These are phyloP conservation scores for Zizania palustris DNA, from an alignment of 202 grass and related monocot species.

Conservation along the genomic window DNA sequence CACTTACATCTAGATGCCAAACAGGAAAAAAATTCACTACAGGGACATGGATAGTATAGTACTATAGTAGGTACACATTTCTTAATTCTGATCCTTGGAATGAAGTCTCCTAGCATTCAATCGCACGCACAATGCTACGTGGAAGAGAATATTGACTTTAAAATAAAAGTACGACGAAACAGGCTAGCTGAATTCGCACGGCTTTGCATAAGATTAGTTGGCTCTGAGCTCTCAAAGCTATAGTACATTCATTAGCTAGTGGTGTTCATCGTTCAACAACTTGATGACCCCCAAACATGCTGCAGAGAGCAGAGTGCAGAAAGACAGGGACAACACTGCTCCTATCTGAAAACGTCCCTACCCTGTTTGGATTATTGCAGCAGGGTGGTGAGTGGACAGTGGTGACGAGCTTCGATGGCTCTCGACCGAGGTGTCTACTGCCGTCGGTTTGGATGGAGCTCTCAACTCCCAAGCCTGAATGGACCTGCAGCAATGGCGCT, in stretches of 20 bases:
- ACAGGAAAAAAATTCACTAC: slow-evolving; percentile 2
- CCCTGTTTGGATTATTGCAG: neutral
- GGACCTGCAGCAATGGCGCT: slow-evolving; percentile 1
- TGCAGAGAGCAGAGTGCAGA: too few relatives aligned
- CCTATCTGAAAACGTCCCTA: slow-evolving; percentile 9
- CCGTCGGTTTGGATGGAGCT: slow-evolving; percentile 14
- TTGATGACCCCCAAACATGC: neutral
- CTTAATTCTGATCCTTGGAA: slow-evolving; percentile 30
- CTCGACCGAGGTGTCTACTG: neutral
- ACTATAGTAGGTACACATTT: neutral
- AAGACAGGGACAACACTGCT: neutral
- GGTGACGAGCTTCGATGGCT: slow-evolving; percentile 35
- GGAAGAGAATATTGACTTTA: slow-evolving; percentile 19
- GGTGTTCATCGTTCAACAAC: neutral
- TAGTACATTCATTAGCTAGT: neutral
- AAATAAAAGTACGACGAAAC: slow-evolving; percentile 16
- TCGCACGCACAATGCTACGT: slow-evolving; percentile 26
- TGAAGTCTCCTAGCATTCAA: slow-evolving; percentile 16
- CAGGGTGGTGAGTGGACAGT: too few relatives aligned
- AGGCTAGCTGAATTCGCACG: neutral
- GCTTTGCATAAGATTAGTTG: slow-evolving; percentile 1
- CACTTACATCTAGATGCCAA: neutral
- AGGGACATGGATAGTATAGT: neutral
- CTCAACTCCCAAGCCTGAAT: slow-evolving; percentile 9
- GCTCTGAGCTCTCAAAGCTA: slow-evolving; percentile 11